Evolutionary conservation across 495 filamentous ascomycete species (phyloP).

Genomic region (Cercophora sp.): DNA sequence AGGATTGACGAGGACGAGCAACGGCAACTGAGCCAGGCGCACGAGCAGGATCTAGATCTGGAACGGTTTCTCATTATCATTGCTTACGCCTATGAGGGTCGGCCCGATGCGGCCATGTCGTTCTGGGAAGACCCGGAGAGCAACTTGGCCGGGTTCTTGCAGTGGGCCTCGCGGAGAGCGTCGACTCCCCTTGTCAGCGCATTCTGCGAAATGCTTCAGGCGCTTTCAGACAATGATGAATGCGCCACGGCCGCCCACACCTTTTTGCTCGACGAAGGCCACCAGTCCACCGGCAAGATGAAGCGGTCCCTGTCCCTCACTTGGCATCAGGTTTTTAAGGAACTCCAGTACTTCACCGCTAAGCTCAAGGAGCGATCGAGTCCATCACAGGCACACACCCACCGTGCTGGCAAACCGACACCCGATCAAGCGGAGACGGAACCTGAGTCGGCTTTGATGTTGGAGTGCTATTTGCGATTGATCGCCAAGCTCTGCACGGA

Average conservation of each 20-base stretch:
- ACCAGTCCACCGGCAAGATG: conserved; percentile 67
- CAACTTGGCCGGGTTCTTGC: conserved; percentile 87
- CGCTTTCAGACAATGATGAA: conserved; percentile 73
- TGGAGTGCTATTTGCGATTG: conserved; percentile 86
- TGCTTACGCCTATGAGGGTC: conserved; percentile 81
- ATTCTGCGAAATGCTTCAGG: conserved; percentile 91
- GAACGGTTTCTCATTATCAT: conserved; percentile 91
- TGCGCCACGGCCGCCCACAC: conserved; percentile 77
- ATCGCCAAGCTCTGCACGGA: conserved; percentile 72
- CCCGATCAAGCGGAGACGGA: conserved; percentile 59
- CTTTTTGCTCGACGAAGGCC: conserved; percentile 84
- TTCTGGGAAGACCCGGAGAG: conserved; percentile 89
- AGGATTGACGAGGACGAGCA: conserved; percentile 88
- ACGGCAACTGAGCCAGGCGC: conserved; percentile 62
- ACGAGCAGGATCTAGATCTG: conserved; percentile 74
- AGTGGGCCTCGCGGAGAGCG: conserved; percentile 89
- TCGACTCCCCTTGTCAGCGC: conserved; percentile 90
- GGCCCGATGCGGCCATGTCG: conserved; percentile 72
- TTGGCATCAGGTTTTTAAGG: conserved; percentile 89
- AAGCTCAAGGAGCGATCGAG: conserved; percentile 62
- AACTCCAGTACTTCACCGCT: conserved; percentile 70
- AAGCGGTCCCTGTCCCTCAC: conserved; percentile 75
- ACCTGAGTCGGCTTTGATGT: conserved; percentile 84
- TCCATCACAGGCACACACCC: conserved; percentile 49
- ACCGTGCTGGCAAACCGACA: conserved; percentile 55